Percentiles rank a stretch among this genome's conserved stretches.
phyloP scores from a whole-genome alignment of 129 eudicot species.

The Tagetes erecta region DNA sequence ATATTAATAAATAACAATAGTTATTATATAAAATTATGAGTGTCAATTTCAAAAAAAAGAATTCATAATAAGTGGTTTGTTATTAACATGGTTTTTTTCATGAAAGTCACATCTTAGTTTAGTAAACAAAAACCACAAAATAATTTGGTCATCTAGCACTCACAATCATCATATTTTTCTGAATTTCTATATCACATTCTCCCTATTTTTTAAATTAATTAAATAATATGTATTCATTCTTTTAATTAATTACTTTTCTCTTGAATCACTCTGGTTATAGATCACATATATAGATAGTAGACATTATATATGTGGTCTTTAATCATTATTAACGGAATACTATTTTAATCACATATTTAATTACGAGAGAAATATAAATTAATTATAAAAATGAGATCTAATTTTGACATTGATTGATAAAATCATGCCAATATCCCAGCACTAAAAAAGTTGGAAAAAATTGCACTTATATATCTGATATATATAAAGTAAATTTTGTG shows the following conservation, averaged over 20 bases:
- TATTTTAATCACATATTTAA: neutral
- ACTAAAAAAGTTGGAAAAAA: neutral
- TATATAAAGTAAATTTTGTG: conserved; percentile 19
- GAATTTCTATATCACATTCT: too few relatives aligned
- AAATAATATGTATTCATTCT: too few relatives aligned
- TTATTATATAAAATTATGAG: neutral
- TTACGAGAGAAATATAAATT: neutral
- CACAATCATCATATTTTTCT: too few relatives aligned
- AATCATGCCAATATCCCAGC: neutral
- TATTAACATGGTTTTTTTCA: neutral
- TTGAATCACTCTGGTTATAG: too few relatives aligned
- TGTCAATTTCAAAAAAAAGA: neutral
- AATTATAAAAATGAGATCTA: neutral
- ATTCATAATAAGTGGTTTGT: neutral
- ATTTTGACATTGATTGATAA: neutral
- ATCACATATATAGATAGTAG: too few relatives aligned
- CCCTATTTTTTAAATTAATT: too few relatives aligned
- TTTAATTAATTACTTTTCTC: too few relatives aligned
- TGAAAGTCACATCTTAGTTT: too few relatives aligned
- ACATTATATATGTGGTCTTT: too few relatives aligned
- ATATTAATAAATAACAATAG: neutral
- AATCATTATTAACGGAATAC: neutral
- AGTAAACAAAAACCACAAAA: neutral
- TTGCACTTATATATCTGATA: conserved; percentile 6
- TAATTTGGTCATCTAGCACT: neutral